Evolutionary conservation across 495 filamentous ascomycete genomes (phyloP).

Genomic region (Cenococcum geophilum): DNA sequence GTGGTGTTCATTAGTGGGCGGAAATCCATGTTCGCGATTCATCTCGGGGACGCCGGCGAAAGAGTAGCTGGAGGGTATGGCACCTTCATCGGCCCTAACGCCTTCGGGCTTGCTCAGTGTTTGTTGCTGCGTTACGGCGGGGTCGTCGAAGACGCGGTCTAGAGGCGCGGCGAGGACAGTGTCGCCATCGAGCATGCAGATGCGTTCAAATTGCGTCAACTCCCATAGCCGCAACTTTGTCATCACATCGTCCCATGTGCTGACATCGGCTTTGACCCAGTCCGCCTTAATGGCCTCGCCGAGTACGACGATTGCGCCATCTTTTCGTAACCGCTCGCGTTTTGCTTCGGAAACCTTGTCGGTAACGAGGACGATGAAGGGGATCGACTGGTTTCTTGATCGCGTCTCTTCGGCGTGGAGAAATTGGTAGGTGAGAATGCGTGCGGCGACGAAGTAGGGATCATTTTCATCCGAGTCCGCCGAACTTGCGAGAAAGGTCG

Average conservation of each 20-base stretch:
- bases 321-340: slow-evolving; percentile 22
- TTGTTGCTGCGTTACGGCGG: slow-evolving; percentile 24
- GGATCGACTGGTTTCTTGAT: slow-evolving; percentile 24
- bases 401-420: neutral
- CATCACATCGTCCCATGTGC: slow-evolving; percentile 28
- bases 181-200: slow-evolving; percentile 32
- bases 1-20: slow-evolving; percentile 18
- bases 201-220: slow-evolving; percentile 27
- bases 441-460: neutral
- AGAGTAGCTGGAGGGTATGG: slow-evolving; percentile 28
- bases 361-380: slow-evolving; percentile 33
- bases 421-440: neutral
- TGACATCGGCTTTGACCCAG: slow-evolving; percentile 17
- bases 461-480: neutral
- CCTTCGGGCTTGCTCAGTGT: slow-evolving; percentile 14
- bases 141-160: slow-evolving; percentile 33
- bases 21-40: slow-evolving; percentile 21
- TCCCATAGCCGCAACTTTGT: slow-evolving; percentile 32
- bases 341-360: slow-evolving; percentile 25
- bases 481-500: neutral
- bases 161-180: slow-evolving; percentile 25
- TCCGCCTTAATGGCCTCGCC: slow-evolving; percentile 24
- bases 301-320: slow-evolving; percentile 30
- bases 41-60: slow-evolving; percentile 27
- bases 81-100: slow-evolving; percentile 21